phyloP scores from a whole-genome alignment of 495 filamentous ascomycete genomes.

The Penicillium flavigenum region DNA sequence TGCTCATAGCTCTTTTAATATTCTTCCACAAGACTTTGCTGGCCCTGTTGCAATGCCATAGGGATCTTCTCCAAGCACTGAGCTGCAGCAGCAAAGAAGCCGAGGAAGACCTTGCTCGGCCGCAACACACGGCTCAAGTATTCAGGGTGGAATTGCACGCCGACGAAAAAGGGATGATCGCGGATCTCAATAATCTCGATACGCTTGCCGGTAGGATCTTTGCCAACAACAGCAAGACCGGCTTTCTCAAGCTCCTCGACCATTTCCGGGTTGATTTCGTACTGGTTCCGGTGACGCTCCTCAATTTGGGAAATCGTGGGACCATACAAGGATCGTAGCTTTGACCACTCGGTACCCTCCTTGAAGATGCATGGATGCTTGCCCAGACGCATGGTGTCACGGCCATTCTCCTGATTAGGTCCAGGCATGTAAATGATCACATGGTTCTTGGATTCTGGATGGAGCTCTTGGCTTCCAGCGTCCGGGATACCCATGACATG shows the following conservation, averaged over 20 bases:
- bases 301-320: not conserved
- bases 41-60: not conserved
- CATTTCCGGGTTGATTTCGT: not conserved
- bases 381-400: slow-evolving; percentile 87
- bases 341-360: slow-evolving; percentile 69
- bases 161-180: slow-evolving; percentile 85
- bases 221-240: slow-evolving; percentile 35
- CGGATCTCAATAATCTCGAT: slow-evolving; percentile 86
- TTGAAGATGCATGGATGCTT: slow-evolving; percentile 70
- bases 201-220: slow-evolving; percentile 72
- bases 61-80: slow-evolving; percentile 53
- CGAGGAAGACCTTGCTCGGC: slow-evolving; percentile 72
- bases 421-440: slow-evolving; percentile 88
- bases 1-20: not conserved
- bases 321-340: slow-evolving; percentile 69
- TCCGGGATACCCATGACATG: slow-evolving; percentile 58
- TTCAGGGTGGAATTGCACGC: slow-evolving; percentile 81
- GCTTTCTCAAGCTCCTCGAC: not conserved
- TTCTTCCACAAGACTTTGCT: not conserved
- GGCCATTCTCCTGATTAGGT: slow-evolving; percentile 62
- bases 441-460: slow-evolving; percentile 52
- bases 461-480: slow-evolving; percentile 66
- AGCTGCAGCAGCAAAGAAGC: slow-evolving; percentile 74
- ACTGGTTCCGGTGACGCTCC: slow-evolving; percentile 1
- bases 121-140: slow-evolving; percentile 66